Base-by-base conservation (phyloP, 2,329 filamentous ascomycete species). In the Aspergillus uvarum region DNA sequence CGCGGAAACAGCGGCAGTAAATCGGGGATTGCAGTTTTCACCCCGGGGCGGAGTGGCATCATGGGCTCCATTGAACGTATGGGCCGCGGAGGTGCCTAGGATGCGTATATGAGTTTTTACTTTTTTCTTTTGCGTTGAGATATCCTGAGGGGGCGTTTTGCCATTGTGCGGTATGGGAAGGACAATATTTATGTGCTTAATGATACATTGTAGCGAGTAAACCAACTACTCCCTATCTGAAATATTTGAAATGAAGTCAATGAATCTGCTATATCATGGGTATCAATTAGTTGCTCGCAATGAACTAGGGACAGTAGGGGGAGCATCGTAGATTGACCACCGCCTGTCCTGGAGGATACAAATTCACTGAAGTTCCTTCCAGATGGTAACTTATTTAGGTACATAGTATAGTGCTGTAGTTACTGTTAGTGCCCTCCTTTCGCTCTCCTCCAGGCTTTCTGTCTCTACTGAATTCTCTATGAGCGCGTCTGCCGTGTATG, bases 11-110 rank as follows among this genome's bases (percentile, higher is more conserved):
- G 74, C 55, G 72, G 73, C 21, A 71, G 71, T 16, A 73, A 71
- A 51, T 74, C 74, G 16, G 73, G 73, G 2, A 76, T 76, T 61
- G 73, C 73, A 14, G 70, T 74, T 26, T 71, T 72, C 44, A 72
- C 72, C 1, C 74, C 76, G 8, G 77, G 79, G 14, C 83, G 90
- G 68, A 91, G 89, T 70, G 87, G 89, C 59, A 89, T 95, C 70
- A 88, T 96, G 88, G 89, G 84, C 68, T 92, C 89, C 19, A 95
- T 96, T 73, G 91, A 96, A 81, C 87, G 88, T 77, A 96, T 96
- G 92, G 91, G 91, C 10, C 87, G 82, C 29, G 72, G 72, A 44
- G 70, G 70, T 56, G 65, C 59, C 19, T 72, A 54, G n/a, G 14
- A 31, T 56, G 21, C 42, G 29, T 14, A 56, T 24, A 42, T 55